Base-by-base conservation (phyloP, 2,329 filamentous ascomycete species). In the Hypomyces perniciosus region DNA sequence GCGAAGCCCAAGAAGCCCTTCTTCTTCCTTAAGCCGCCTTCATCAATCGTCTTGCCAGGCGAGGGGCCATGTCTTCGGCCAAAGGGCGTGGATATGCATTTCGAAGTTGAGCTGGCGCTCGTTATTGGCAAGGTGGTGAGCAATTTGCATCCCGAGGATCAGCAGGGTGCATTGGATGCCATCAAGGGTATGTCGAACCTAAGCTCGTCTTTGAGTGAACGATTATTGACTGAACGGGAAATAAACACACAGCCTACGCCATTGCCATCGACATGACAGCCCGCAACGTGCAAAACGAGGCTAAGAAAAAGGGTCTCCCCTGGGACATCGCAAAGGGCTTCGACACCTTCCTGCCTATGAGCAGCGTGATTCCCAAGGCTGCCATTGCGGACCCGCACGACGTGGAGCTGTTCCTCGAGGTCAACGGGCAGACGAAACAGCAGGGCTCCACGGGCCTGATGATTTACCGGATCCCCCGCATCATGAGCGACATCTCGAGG, bases 321-420 rank as follows among this genome's bases (percentile, higher is more conserved):
- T 99, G 93, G 93, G 84, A 85, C 62, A 96, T 96, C 59, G 86
- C 89, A 60, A 99, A 99, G 76, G 93, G 93, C 43, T 99, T 97
- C 67, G 93, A 99, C 69, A 97, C 93, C 3, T 99, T 99, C 75
- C 78, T 95, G 46, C 93, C 93, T 52, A 80, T 99, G 64, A 89
- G 86, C 68, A 76, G 85, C 57, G 76, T 88, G 50, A 95, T 99
- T 62, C 76, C 83, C 59, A 95, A 95, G 74, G 76, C 80, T 34
- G 77, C 79, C 57, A 90, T 99, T 59, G 80, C 86, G 9, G 83
- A 97, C 71, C 93, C 93, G 31, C 91, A 97, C 68, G 83, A 92
- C 62, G 84, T 89, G 13, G 87, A 95, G 72, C 74, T 99, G 55
- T 95, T 86, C 69, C 79, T 99, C 51, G 84, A 79, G 47, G 88